Evolutionary conservation across 2,329 filamentous ascomycete species (phyloP).

Genomic region (Cladorrhinum sp.): DNA sequence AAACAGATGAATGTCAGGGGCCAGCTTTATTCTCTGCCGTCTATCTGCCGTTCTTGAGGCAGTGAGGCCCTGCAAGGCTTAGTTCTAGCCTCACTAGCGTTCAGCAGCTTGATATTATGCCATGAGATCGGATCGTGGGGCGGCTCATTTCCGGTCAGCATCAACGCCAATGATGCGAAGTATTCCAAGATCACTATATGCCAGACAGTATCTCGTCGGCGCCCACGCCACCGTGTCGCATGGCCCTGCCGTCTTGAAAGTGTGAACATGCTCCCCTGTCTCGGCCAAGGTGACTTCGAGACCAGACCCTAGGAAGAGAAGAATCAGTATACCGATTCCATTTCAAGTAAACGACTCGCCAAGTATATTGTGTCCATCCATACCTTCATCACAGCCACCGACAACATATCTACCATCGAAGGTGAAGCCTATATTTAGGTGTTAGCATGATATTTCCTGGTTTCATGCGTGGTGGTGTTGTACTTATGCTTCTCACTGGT

Average conservation of each 20-base stretch:
- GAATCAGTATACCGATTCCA: slow-evolving; percentile 19
- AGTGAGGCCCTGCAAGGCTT: not conserved
- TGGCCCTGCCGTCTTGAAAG: slow-evolving; percentile 63
- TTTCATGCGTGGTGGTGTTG: slow-evolving; percentile 28
- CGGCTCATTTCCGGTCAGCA: slow-evolving; percentile 40
- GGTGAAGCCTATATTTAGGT: slow-evolving; percentile 57
- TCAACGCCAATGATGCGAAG: slow-evolving; percentile 67
- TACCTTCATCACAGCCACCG: slow-evolving; percentile 70
- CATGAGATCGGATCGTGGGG: not conserved
- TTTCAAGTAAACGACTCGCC: not conserved
- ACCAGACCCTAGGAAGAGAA: slow-evolving; percentile 46
- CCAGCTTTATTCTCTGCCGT: not conserved
- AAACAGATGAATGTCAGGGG: not conserved
- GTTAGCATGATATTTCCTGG: slow-evolving; percentile 24
- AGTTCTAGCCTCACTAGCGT: not conserved
- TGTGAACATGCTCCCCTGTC: slow-evolving; percentile 69
- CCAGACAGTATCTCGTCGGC: slow-evolving; percentile 69
- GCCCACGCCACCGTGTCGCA: slow-evolving; percentile 72
- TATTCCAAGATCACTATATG: slow-evolving; percentile 67
- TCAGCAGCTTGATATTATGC: not conserved
- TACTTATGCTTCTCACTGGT: slow-evolving; percentile 66
- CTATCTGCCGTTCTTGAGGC: not conserved
- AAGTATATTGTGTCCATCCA: slow-evolving; percentile 20
- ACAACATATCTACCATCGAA: slow-evolving; percentile 75
- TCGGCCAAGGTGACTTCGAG: slow-evolving; percentile 71